Percentiles rank a stretch among this genome's conserved stretches.
Conservation (phyloP, 2,329 filamentous ascomycete genomes). For the Endocalyx cinctus region DNA sequence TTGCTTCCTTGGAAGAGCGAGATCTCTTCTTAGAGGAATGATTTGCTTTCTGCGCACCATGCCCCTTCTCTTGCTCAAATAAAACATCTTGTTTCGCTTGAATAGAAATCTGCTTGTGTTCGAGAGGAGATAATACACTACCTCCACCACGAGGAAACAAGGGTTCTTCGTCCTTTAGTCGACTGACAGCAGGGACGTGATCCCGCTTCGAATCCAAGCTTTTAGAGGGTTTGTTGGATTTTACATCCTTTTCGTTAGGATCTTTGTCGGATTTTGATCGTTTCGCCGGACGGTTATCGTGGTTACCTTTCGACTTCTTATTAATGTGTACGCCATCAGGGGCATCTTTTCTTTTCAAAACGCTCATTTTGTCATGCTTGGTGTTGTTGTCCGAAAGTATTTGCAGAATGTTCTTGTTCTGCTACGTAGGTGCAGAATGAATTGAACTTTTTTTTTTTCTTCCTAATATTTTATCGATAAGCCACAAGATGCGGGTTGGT, state of each 20-base stretch:
- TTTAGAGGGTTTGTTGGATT: conserved; percentile 19
- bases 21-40: conserved; percentile 50
- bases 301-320: conserved; percentile 43
- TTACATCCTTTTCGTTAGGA: conserved; percentile 28
- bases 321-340: conserved; percentile 45
- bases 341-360: conserved; percentile 55
- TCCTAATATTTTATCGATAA: no score
- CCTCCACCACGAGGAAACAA: conserved; percentile 90
- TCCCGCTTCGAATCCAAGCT: conserved; percentile 18
- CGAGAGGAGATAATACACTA: conserved; percentile 83
- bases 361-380: conserved; percentile 42
- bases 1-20: conserved; percentile 46
- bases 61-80: conserved; percentile 71
- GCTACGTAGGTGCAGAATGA: no score
- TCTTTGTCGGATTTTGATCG: conserved; percentile 35
- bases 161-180: conserved; percentile 72
- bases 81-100: conserved; percentile 89
- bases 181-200: conserved; percentile 35
- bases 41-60: conserved; percentile 39
- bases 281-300: conserved; percentile 45
- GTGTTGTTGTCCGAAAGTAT: no score
- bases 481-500: no score
- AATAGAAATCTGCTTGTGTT: conserved; percentile 93
- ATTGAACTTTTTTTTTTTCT: no score
- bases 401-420: no score